Conservation (phyloP, 352 stramenopile genomes). For the Aphanomyces invadans region DNA sequence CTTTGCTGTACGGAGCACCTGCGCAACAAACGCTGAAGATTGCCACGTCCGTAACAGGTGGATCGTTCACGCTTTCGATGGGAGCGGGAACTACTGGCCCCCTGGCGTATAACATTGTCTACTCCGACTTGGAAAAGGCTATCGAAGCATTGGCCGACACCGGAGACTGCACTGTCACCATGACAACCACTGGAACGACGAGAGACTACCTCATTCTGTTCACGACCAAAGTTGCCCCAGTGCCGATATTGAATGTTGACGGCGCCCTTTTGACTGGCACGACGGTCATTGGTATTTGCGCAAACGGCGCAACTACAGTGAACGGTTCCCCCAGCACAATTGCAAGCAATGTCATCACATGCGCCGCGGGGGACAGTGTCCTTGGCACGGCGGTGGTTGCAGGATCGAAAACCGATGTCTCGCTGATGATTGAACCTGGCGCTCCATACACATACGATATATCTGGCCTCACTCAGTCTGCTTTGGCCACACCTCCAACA, state of each 20-base stretch:
- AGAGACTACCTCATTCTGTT: slow-evolving; percentile 54
- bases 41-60: slow-evolving; percentile 54
- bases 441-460: slow-evolving; percentile 56
- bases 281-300: slow-evolving; percentile 42
- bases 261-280: slow-evolving; percentile 33
- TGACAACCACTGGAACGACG: slow-evolving; percentile 27
- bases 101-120: slow-evolving; percentile 42
- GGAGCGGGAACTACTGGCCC: slow-evolving; percentile 44
- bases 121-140: slow-evolving; percentile 68
- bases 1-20: slow-evolving; percentile 25
- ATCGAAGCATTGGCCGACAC: slow-evolving; percentile 68
- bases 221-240: slow-evolving; percentile 32
- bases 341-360: slow-evolving; percentile 34
- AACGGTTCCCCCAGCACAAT: slow-evolving; percentile 30
- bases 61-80: slow-evolving; percentile 75
- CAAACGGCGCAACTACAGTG: slow-evolving; percentile 29
- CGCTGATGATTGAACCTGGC: slow-evolving; percentile 37
- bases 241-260: slow-evolving; percentile 37
- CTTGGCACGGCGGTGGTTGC: slow-evolving; percentile 33
- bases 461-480: slow-evolving; percentile 35
- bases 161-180: slow-evolving; percentile 72
- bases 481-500: slow-evolving; percentile 30
- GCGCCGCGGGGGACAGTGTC: slow-evolving; percentile 38
- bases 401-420: slow-evolving; percentile 32
- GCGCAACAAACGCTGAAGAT: slow-evolving; percentile 84